A percentile compares a stretch with the other conserved stretches of the same genome.
Conservation (phyloP, 805 yeast genomes). For the Candida silvicultrix region DNA sequence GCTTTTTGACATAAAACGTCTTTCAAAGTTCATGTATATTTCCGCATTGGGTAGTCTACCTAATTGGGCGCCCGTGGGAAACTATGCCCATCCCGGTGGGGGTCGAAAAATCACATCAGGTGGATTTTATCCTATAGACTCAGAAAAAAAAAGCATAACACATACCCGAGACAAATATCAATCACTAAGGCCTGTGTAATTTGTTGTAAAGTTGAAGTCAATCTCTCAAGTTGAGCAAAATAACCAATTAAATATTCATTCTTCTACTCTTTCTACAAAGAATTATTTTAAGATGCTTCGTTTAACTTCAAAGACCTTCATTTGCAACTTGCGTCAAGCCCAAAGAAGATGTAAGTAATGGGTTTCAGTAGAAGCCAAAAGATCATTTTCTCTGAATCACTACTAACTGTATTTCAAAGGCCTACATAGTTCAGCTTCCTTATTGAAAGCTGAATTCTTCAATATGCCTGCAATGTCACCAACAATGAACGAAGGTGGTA, state of each 20-base stretch:
- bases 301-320: background rate
- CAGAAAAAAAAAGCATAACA: background rate
- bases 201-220: too few species aligned
- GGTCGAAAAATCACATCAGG: background rate
- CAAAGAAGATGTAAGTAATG: background rate
- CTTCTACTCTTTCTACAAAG: background rate
- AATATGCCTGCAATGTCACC: constrained; percentile 99
- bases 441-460: constrained; percentile 38
- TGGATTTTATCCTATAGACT: background rate
- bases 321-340: background rate
- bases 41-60: background rate
- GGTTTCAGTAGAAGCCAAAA: too few species aligned
- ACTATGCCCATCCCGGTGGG: background rate
- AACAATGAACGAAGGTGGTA: constrained; percentile 94
- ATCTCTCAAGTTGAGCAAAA: too few species aligned
- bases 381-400: background rate
- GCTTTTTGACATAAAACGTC: background rate
- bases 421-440: constrained; percentile 19
- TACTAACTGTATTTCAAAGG: constrained; percentile 2
- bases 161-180: too few species aligned
- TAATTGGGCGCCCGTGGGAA: background rate
- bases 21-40: background rate
- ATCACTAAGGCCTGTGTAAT: too few species aligned
- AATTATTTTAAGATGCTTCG: background rate
- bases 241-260: background rate